These are phyloP conservation scores for Arthrobotrys musiformis DNA, from an alignment of 2,329 filamentous ascomycete species.

Conservation along the genomic window DNA sequence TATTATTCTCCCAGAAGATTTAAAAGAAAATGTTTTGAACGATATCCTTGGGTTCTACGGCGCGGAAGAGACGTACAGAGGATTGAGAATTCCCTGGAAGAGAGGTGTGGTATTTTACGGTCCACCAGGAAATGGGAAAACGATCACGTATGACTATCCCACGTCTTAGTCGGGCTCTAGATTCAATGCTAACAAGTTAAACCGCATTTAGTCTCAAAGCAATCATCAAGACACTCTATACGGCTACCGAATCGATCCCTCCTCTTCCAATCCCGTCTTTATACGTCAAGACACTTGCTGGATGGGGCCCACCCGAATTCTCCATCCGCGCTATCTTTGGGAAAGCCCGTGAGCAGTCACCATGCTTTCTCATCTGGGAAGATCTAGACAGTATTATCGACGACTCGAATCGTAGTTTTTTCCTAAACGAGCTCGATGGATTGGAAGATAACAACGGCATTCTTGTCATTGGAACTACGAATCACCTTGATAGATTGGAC, in stretches of 20 bases:
- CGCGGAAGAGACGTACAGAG: slow-evolving; percentile 69
- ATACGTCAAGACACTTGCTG: slow-evolving; percentile 69
- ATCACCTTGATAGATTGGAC: slow-evolving; percentile 73
- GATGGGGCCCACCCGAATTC: slow-evolving; percentile 70
- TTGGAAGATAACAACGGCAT: slow-evolving; percentile 77
- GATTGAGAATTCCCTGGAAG: slow-evolving; percentile 76
- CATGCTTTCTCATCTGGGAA: slow-evolving; percentile 77
- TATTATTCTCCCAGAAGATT: slow-evolving; percentile 73
- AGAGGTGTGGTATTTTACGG: slow-evolving; percentile 75
- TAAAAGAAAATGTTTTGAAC: slow-evolving; percentile 73
- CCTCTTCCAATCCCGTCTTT: slow-evolving; percentile 63
- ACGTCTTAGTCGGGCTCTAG: background rate
- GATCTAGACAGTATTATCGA: slow-evolving; percentile 76
- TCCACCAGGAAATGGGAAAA: slow-evolving; percentile 75
- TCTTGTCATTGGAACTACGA: slow-evolving; percentile 75
- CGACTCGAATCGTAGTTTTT: slow-evolving; percentile 72
- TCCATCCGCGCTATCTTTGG: slow-evolving; percentile 69
- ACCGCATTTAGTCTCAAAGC: slow-evolving; percentile 67
- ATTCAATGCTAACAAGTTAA: background rate
- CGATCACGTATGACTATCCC: slow-evolving; percentile 67
- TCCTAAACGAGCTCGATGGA: slow-evolving; percentile 78
- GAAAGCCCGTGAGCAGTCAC: slow-evolving; percentile 72
- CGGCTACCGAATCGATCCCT: slow-evolving; percentile 67
- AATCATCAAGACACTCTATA: slow-evolving; percentile 73
- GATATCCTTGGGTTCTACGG: slow-evolving; percentile 75